Evolutionary conservation across 1,284 basidiomycete species (phyloP), one percentile per base, ranked within the genome.

Genomic region (Leccinum angustisporum): DNA sequence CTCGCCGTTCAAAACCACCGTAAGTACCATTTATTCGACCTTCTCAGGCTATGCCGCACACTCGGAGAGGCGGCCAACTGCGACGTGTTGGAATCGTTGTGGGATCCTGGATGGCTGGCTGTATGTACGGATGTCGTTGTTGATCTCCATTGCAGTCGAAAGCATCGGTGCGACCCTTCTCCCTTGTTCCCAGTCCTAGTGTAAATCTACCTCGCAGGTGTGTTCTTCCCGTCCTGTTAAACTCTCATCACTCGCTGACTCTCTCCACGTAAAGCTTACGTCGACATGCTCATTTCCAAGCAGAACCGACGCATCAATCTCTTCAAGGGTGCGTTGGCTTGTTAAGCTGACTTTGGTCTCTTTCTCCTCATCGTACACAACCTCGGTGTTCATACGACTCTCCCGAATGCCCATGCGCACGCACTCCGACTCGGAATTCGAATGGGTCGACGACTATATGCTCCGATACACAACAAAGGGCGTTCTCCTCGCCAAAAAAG

Each of bases 201-300:
- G 30, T 53, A 53, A 53, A 52, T 31, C 51, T 31, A 0, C 30
- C 16, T 53, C 30, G n/a, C 5, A 53, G 30, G 48, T 50, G 25
- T 27, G 25, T 27, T 25, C 48, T 48, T 25, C 46, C 46, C 18
- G 46, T 48, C 21, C 27, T 53, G 30, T n/a, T n/a, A 5, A 4
- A 18, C 51, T 21, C 51, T n/a, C n/a, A n/a, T 1, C 16, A 30
- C 51, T n/a, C 0, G 16, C 16, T 30, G 16, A 36, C 13, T 36
- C 13, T 36, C 3, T 36, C 34, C 36, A 36, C 36, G 36, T 7
- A 36, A 53, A 33, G 63, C 68, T 69, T 76, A 67, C 79, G 81
- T 82, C 85, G 92, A 76, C 80, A 94, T 94, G 92, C 88, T 94
- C 68, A 94, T 94, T 76, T 83, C 88, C 70, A 94, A 94, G 81